Conservation (phyloP, 2,329 filamentous ascomycete genomes). For the Talaromyces sp. region DNA sequence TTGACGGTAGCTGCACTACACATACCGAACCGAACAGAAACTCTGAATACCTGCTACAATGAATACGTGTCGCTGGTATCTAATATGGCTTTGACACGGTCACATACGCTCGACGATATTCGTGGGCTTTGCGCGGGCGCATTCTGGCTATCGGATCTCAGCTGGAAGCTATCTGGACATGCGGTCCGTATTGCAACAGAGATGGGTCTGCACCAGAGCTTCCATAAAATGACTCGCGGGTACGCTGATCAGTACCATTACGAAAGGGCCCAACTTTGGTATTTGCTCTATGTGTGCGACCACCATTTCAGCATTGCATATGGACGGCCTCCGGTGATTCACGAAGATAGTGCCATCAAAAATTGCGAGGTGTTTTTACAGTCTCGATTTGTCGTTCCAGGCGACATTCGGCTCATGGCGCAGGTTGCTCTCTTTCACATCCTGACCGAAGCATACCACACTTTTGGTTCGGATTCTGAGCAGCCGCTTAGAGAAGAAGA, state of each 20-base stretch:
- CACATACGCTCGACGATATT: conserved; percentile 57
- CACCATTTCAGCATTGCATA: conserved; percentile 64
- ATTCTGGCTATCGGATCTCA: conserved; percentile 62
- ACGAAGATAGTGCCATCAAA: conserved; percentile 56
- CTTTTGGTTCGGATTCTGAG: conserved; percentile 56
- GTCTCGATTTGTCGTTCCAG: conserved; percentile 50
- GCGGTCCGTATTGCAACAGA: conserved; percentile 59
- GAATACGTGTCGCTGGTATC: conserved; percentile 58
- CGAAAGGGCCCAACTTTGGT: conserved; percentile 60
- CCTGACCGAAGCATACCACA: conserved; percentile 54
- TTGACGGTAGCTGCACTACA: conserved; percentile 59
- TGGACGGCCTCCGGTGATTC: conserved; percentile 56
- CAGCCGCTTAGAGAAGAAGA: conserved; percentile 52
- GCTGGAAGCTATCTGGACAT: conserved; percentile 60
- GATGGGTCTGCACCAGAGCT: conserved; percentile 55
- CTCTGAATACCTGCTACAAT: conserved; percentile 54
- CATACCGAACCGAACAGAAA: conserved; percentile 52
- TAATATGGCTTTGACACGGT: conserved; percentile 56
- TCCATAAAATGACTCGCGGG: conserved; percentile 49
- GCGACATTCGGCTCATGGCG: conserved; percentile 56
- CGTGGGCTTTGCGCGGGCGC: conserved; percentile 59
- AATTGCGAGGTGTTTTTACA: conserved; percentile 58
- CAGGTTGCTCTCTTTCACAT: conserved; percentile 59
- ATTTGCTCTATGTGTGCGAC: conserved; percentile 62
- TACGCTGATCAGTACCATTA: conserved; percentile 51